Conservation (phyloP, 1,284 basidiomycete species). For the Leccinum colubrinum region DNA sequence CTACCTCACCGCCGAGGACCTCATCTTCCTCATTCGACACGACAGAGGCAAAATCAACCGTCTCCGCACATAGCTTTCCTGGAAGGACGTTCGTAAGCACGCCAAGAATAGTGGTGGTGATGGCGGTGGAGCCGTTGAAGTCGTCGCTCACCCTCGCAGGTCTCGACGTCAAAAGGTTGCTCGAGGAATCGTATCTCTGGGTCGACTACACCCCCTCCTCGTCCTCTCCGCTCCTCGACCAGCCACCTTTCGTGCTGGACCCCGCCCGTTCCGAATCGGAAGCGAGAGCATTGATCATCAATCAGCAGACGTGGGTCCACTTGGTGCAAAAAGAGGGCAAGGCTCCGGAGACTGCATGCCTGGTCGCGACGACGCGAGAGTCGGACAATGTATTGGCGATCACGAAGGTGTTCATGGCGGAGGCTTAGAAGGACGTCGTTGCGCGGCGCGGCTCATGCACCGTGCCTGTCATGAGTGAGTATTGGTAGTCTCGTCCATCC, state of each 20-base stretch:
- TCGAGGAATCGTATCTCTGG: too few species aligned
- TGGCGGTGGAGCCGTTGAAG: slow-evolving; percentile 76
- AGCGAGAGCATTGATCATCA: slow-evolving; percentile 39
- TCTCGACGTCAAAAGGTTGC: too few species aligned
- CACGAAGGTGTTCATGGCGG: slow-evolving; percentile 51
- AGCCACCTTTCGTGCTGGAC: slow-evolving; percentile 43
- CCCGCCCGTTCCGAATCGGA: neutral
- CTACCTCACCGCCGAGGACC: slow-evolving; percentile 88
- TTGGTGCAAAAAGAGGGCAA: slow-evolving; percentile 30
- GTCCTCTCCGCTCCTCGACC: neutral
- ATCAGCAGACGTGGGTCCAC: slow-evolving; percentile 62
- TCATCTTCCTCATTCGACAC: slow-evolving; percentile 95
- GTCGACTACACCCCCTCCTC: too few species aligned
- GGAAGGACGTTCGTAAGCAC: slow-evolving; percentile 97
- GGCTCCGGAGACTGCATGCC: slow-evolving; percentile 52
- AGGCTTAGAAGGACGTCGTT: slow-evolving; percentile 37
- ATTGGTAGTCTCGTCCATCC: neutral
- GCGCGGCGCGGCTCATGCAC: slow-evolving; percentile 44
- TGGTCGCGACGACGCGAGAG: slow-evolving; percentile 53
- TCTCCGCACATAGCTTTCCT: slow-evolving; percentile 91
- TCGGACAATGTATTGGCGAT: slow-evolving; percentile 43
- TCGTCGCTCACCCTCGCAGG: slow-evolving; percentile 34
- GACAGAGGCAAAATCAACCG: slow-evolving; percentile 95
- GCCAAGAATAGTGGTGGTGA: slow-evolving; percentile 87
- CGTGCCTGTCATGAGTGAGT: slow-evolving; percentile 42